Evolutionary conservation across 2,329 filamentous ascomycete species (phyloP), one percentile per base, ranked within the genome.

Genomic region (Xylaria sp.): DNA sequence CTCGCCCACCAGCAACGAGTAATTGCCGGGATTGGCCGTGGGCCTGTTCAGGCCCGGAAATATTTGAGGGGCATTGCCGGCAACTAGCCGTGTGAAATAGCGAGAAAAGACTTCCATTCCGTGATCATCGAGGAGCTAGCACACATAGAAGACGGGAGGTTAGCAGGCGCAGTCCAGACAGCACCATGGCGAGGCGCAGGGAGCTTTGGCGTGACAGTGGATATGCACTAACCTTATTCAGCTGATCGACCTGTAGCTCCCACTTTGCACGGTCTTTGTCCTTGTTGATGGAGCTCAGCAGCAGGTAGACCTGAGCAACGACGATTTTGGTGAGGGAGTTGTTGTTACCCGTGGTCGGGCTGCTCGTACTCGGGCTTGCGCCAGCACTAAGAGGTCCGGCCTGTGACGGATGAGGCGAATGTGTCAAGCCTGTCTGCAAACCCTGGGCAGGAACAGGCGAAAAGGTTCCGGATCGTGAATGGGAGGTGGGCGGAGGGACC

Each of bases 71-170:
- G 94, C 93, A 89, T 97, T 97, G 82, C 91, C 91, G 81, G 91
- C 92, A 78, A 99, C 89, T 79, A 98, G 86, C 81, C 95, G 93
- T 81, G 93, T 91, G 82, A 99, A 97, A 81, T 96, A 97, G 85
- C 94, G 97, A 69, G 93, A 90, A 80, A 94, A 97, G 79, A 97
- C 94, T 86, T 99, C 97, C 95, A 99, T 99, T 79, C 94, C 94
- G 94, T 97, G 91, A 77, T 95, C 94, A 89, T 97, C 91, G 83
- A 98, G 91, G 80, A 98, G 90, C 93, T 97, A 72, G n/a, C 70
- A 41, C 34, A 25, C 8, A 41, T 41, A 60, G 60, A 58, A 58
- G 39, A 64, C 50, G 0, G 8, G 4, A 20, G 20, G 34, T 66
- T 50, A 63, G 55, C 60, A 28, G 30, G 13, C 13, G 30, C 34